These are phyloP conservation scores for Paramyrothecium roridum DNA, from an alignment of 2,329 filamentous ascomycete species.

Conservation along the genomic window DNA sequence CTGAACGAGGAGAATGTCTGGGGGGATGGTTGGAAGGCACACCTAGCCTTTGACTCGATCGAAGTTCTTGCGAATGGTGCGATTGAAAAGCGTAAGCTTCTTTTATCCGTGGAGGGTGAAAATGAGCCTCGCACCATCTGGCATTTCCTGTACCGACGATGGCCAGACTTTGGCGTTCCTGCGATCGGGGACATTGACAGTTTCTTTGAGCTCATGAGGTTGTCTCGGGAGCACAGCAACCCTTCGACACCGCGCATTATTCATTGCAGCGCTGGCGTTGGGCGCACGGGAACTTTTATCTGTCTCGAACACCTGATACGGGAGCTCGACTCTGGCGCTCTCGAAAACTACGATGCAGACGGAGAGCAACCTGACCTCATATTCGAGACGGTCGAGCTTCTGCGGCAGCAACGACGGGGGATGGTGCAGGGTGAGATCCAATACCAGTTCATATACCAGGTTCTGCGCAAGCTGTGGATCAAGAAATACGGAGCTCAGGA, in stretches of 20 bases:
- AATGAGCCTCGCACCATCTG: slow-evolving; percentile 60
- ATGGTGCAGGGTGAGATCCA: slow-evolving; percentile 94
- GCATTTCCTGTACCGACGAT: slow-evolving; percentile 82
- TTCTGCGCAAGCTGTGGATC: slow-evolving; percentile 71
- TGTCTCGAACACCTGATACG: slow-evolving; percentile 87
- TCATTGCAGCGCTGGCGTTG: slow-evolving; percentile 89
- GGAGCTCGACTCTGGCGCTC: slow-evolving; percentile 72
- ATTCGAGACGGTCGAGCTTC: slow-evolving; percentile 71
- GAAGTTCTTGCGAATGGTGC: slow-evolving; percentile 52
- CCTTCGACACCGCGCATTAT: slow-evolving; percentile 68
- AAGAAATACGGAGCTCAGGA: slow-evolving; percentile 51
- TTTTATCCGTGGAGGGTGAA: slow-evolving; percentile 48
- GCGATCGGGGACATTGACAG: slow-evolving; percentile 62
- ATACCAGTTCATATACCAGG: slow-evolving; percentile 84
- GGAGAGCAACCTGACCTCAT: slow-evolving; percentile 59
- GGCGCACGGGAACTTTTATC: slow-evolving; percentile 92
- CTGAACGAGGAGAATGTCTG: slow-evolving; percentile 65
- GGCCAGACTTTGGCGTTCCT: slow-evolving; percentile 89
- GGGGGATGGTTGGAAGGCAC: slow-evolving; percentile 64
- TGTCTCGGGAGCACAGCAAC: slow-evolving; percentile 59
- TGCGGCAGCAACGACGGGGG: slow-evolving; percentile 84
- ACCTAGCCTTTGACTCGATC: slow-evolving; percentile 64
- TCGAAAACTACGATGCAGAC: slow-evolving; percentile 45
- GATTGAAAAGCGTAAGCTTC: slow-evolving; percentile 73
- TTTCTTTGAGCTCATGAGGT: slow-evolving; percentile 66